Percentiles rank a stretch among this genome's conserved stretches.
Evolutionary conservation across 225 moss, liverwort and hornwort genomes (phyloP).

Genomic region (Polytrichum formosum): DNA sequence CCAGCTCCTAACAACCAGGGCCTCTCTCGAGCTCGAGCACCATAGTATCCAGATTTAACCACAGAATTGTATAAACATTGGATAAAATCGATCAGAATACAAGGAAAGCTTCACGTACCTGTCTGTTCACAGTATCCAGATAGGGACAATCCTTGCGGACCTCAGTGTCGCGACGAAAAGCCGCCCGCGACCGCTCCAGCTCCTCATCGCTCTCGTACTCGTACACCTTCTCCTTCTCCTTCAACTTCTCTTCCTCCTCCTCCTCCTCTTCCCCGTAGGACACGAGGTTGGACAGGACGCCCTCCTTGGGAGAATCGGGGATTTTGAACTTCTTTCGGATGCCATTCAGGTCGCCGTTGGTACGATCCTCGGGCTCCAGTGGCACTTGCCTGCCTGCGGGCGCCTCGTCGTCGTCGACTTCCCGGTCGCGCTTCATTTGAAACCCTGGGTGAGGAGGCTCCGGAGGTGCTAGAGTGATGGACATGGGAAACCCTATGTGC

Average conservation of each 20-base stretch:
- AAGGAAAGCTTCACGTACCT: constrained; percentile 25
- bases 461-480: too few species aligned
- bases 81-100: too few species aligned
- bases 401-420: constrained; percentile 6
- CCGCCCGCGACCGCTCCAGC: constrained; percentile 50
- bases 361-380: not conserved
- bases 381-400: not conserved
- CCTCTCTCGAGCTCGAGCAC: too few species aligned
- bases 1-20: too few species aligned
- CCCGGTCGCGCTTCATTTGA: constrained; percentile 20
- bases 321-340: constrained; percentile 57
- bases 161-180: constrained; percentile 73
- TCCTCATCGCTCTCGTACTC: constrained; percentile 75
- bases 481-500: too few species aligned
- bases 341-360: constrained; percentile 28
- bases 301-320: constrained; percentile 27
- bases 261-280: constrained; percentile 66
- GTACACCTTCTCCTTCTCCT: constrained; percentile 32
- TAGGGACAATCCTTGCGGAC: constrained; percentile 95
- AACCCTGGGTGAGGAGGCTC: too few species aligned
- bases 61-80: too few species aligned
- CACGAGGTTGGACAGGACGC: constrained; percentile 48
- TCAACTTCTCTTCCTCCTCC: constrained; percentile 46
- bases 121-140: constrained; percentile 87
- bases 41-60: too few species aligned